phyloP scores from a whole-genome alignment of 2,329 filamentous ascomycete genomes.

The Pseudogymnoascus sp. region DNA sequence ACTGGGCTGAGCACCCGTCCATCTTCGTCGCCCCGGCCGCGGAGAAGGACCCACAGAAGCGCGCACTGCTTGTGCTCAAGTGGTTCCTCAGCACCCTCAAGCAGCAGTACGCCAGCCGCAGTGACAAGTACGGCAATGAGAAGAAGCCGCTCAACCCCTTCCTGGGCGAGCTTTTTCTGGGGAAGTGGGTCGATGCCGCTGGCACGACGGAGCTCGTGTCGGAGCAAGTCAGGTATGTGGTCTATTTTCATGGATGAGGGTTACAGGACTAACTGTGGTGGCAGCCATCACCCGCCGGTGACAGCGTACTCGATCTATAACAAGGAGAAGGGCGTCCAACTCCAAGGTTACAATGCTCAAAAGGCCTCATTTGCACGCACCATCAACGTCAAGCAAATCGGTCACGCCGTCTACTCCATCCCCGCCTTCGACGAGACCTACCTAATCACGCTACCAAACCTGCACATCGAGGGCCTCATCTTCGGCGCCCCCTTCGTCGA shows the following conservation, averaged over 20 bases:
- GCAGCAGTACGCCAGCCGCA: conserved; percentile 68
- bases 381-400: conserved; percentile 91
- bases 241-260: neutral
- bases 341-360: conserved; percentile 90
- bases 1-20: conserved; percentile 71
- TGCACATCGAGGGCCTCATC: conserved; percentile 91
- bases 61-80: conserved; percentile 79
- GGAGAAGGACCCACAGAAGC: conserved; percentile 71
- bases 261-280: neutral
- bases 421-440: conserved; percentile 53
- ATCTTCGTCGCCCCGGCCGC: conserved; percentile 74
- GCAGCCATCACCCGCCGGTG: conserved; percentile 80
- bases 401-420: conserved; percentile 75
- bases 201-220: conserved; percentile 81
- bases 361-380: conserved; percentile 92
- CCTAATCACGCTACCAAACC: conserved; percentile 80
- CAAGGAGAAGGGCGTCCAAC: conserved; percentile 65
- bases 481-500: conserved; percentile 83
- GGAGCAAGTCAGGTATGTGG: conserved; percentile 72
- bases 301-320: conserved; percentile 94
- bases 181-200: conserved; percentile 74
- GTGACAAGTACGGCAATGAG: conserved; percentile 77
- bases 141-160: conserved; percentile 98
- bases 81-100: conserved; percentile 94
- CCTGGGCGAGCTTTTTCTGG: conserved; percentile 86